These are phyloP conservation scores for Aureobasidium zeae DNA, from an alignment of 2,329 filamentous ascomycete genomes.

Conservation along the genomic window DNA sequence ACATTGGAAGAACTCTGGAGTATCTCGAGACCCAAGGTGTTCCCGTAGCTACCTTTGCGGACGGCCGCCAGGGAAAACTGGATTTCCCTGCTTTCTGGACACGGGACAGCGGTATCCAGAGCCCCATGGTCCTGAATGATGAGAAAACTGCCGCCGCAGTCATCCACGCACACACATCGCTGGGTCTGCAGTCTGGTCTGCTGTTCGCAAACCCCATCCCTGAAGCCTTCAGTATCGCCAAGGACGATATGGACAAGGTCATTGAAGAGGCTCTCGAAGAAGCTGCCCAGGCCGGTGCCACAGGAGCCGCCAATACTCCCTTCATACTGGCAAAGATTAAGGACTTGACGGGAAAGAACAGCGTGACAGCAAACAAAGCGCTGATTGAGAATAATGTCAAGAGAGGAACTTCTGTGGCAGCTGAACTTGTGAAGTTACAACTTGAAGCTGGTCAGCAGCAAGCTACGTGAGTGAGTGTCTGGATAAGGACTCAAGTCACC, in stretches of 20 bases:
- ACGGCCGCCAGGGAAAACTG: constrained; percentile 61
- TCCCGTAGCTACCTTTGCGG: constrained; percentile 79
- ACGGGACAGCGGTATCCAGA: constrained; percentile 72
- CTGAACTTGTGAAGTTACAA: constrained; percentile 51
- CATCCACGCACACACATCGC: constrained; percentile 64
- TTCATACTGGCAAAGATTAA: constrained; percentile 72
- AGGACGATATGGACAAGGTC: constrained; percentile 57
- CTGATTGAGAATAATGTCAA: constrained; percentile 59
- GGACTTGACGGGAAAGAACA: constrained; percentile 63
- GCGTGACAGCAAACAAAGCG: constrained; percentile 64
- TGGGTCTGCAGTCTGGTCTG: constrained; percentile 68
- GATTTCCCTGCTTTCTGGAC: constrained; percentile 93
- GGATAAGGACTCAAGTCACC: neutral
- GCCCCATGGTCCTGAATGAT: constrained; percentile 63
- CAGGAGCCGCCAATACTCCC: constrained; percentile 72
- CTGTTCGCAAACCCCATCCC: constrained; percentile 87
- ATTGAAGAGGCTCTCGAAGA: constrained; percentile 61
- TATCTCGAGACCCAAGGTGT: constrained; percentile 66
- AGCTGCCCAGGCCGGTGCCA: constrained; percentile 54
- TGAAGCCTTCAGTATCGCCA: constrained; percentile 57
- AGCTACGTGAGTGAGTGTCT: constrained; percentile 28
- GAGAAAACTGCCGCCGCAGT: constrained; percentile 84
- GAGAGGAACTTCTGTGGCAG: constrained; percentile 55
- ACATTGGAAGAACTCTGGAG: constrained; percentile 83
- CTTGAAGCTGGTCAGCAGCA: constrained; percentile 26